These are phyloP conservation scores for Dictyostelium capitatum DNA, from an alignment of 78 protist species.

Conservation along the genomic window DNA sequence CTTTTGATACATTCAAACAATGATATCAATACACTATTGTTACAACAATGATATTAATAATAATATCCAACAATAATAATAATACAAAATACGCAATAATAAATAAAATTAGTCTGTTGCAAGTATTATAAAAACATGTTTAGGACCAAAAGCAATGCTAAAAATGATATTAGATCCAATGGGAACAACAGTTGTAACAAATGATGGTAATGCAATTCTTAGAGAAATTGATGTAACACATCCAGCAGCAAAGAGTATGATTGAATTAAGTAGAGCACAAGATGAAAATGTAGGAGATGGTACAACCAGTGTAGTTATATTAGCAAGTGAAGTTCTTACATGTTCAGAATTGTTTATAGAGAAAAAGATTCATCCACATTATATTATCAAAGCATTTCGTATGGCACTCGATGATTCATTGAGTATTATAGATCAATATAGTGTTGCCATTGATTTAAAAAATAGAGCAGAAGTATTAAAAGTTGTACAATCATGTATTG, in stretches of 20 bases:
- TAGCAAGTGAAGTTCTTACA: conserved; percentile 95
- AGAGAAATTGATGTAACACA: conserved; percentile 99
- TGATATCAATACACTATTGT: background rate
- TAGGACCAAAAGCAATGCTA: conserved; percentile 99
- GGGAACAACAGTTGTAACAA: conserved; percentile 98
- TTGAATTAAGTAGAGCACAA: conserved; percentile 97
- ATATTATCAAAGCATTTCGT: conserved; percentile 89
- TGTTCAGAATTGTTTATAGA: conserved; percentile 94
- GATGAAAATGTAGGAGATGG: conserved; percentile 99
- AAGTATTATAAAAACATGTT: conserved; percentile 95
- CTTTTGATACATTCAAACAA: too few species aligned
- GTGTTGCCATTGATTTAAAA: conserved; percentile 89
- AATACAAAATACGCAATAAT: background rate
- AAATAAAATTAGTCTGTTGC: conserved; percentile 91
- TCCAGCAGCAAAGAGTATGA: conserved; percentile 98
- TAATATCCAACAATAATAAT: background rate
- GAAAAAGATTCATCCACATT: conserved; percentile 94
- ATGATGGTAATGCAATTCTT: conserved; percentile 99
- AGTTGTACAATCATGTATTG: conserved; percentile 89
- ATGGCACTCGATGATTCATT: conserved; percentile 96
- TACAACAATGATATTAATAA: background rate
- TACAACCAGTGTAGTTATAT: conserved; percentile 98
- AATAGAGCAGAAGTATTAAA: conserved; percentile 83
- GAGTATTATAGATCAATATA: conserved; percentile 65
- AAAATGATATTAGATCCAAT: conserved; percentile 99